Conservation (phyloP, 352 stramenopile species). For the Aphanomyces astaci region DNA sequence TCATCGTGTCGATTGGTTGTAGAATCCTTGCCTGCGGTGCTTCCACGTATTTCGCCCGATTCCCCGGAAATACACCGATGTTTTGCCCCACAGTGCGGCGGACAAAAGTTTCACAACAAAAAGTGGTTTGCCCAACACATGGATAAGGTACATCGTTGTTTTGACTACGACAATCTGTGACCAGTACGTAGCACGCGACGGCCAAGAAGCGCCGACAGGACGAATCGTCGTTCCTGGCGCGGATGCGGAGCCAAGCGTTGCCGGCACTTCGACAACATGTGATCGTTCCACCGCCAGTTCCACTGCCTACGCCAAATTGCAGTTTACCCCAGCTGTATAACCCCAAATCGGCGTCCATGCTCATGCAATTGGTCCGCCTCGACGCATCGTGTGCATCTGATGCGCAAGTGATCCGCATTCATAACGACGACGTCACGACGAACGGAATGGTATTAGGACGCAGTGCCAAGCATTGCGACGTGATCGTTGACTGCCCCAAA, state of each 20-base stretch:
- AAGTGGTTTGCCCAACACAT: constrained; percentile 18
- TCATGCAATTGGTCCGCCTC: constrained; percentile 19
- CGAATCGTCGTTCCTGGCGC: constrained; percentile 3
- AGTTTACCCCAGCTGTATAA: background rate
- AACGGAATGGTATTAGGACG: background rate
- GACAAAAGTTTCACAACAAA: constrained; percentile 2
- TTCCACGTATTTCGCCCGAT: background rate
- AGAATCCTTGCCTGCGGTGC: too few relatives aligned
- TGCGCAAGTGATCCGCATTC: background rate
- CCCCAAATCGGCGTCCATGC: background rate
- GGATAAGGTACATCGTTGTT: background rate
- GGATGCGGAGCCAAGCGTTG: background rate
- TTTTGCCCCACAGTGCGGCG: constrained; percentile 16
- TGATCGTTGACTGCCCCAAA: background rate
- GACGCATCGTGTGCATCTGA: background rate
- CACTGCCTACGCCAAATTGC: background rate
- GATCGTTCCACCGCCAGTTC: background rate
- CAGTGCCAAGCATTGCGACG: background rate
- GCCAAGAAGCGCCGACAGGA: constrained; percentile 4
- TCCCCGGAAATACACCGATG: constrained; percentile 7
- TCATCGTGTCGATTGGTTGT: too few relatives aligned
- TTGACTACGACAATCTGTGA: background rate
- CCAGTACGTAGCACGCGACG: background rate
- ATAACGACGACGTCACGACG: background rate
- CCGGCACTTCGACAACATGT: background rate